phyloP scores from a whole-genome alignment of 75 land plant genomes.

The Larix kaempferi region DNA sequence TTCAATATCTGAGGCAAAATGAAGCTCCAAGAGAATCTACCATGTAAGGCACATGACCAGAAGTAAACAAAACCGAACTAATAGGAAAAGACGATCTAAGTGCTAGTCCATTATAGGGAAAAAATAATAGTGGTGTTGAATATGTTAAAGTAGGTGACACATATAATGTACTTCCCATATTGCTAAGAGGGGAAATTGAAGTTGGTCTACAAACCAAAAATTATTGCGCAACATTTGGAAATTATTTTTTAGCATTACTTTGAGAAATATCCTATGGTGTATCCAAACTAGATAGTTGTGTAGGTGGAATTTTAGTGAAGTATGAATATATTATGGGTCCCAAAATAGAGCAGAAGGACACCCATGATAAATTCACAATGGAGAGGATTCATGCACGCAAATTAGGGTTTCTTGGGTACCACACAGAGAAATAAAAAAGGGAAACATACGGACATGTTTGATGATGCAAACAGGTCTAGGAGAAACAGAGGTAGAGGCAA shows the following conservation, averaged over 20 bases:
- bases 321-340: conserved; percentile 38
- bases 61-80: conserved; percentile 10
- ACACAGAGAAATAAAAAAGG: too few species aligned
- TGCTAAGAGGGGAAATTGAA: neutral
- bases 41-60: conserved; percentile 19
- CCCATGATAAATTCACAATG: too few species aligned
- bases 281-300: neutral
- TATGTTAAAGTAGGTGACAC: conserved; percentile 9
- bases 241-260: neutral
- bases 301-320: neutral
- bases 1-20: conserved; percentile 41
- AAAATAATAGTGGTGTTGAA: conserved; percentile 12
- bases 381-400: too few species aligned
- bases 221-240: conserved; percentile 6
- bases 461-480: too few species aligned
- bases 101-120: conserved; percentile 18
- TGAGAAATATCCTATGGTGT: conserved; percentile 12
- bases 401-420: too few species aligned
- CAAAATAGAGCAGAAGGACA: conserved; percentile 22
- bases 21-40: conserved; percentile 25
- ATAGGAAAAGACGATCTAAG: conserved; percentile 11
- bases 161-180: conserved; percentile 15
- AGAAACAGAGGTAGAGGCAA: too few species aligned
- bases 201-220: conserved; percentile 6
- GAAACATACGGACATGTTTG: too few species aligned